Conservation (phyloP, 208 protist genomes). For the Acanthamoeba royreba region DNA sequence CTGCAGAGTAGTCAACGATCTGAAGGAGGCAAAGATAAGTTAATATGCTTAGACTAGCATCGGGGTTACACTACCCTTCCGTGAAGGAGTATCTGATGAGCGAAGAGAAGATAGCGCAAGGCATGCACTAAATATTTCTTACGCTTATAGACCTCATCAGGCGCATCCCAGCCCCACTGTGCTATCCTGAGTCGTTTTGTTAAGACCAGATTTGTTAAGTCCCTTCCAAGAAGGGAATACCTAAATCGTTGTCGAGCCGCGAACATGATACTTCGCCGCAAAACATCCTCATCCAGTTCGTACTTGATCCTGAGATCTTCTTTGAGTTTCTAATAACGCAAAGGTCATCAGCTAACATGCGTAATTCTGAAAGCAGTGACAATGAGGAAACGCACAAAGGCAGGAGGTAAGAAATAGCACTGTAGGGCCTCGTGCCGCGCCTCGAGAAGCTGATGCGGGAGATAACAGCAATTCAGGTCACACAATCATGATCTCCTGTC, state of each 20-base stretch:
- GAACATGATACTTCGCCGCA: background rate
- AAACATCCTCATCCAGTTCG: background rate
- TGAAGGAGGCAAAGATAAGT: background rate
- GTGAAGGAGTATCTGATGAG: background rate
- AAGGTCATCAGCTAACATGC: background rate
- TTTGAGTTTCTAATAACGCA: background rate
- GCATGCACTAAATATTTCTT: background rate
- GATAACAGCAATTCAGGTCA: too few relatives aligned
- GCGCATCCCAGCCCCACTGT: background rate
- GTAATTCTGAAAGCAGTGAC: background rate
- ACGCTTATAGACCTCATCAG: background rate
- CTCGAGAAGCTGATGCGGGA: background rate
- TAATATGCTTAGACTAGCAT: background rate
- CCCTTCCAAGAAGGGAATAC: background rate
- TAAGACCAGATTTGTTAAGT: background rate
- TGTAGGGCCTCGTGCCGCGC: background rate
- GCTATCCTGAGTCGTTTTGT: background rate
- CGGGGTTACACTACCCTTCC: background rate
- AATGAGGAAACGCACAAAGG: background rate
- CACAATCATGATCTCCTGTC: too few relatives aligned
- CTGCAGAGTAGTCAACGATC: background rate
- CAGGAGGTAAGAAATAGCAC: background rate
- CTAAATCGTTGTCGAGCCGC: background rate
- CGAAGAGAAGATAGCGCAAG: background rate
- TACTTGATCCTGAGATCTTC: background rate